phyloP scores from a whole-genome alignment of 768 basidiomycete species.

The Amanita jacksonii region DNA sequence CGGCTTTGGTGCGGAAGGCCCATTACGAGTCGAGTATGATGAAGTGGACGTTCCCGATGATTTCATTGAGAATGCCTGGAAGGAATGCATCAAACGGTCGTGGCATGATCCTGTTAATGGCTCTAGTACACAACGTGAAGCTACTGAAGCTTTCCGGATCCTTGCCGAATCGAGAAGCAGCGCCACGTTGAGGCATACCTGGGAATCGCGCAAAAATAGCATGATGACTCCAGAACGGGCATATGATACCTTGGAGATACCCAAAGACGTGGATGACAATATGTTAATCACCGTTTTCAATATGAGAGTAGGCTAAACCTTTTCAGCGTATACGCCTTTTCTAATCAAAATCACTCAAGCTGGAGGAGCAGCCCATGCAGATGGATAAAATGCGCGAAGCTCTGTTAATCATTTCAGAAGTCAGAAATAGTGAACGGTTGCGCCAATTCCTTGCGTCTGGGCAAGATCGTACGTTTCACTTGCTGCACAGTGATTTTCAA shows the following conservation, averaged over 20 bases:
- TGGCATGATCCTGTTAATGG: slow-evolving; percentile 47
- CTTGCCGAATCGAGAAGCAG: slow-evolving; percentile 59
- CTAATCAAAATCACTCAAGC: slow-evolving; percentile 27
- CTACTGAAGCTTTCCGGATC: slow-evolving; percentile 61
- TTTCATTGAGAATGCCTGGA: slow-evolving; percentile 68
- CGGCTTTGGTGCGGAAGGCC: slow-evolving; percentile 56
- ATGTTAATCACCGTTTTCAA: slow-evolving; percentile 66
- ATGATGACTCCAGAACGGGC: slow-evolving; percentile 64
- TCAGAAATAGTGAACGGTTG: slow-evolving; percentile 62
- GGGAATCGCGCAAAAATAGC: slow-evolving; percentile 44
- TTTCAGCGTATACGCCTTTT: not conserved
- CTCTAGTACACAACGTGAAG: slow-evolving; percentile 35
- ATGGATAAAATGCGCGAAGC: slow-evolving; percentile 66
- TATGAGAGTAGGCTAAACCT: slow-evolving; percentile 45
- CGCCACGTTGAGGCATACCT: slow-evolving; percentile 33
- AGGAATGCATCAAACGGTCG: slow-evolving; percentile 40
- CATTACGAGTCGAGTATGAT: slow-evolving; percentile 60
- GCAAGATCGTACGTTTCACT: slow-evolving; percentile 55
- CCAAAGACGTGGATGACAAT: slow-evolving; percentile 63
- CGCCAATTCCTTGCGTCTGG: slow-evolving; percentile 57
- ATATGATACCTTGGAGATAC: slow-evolving; percentile 61
- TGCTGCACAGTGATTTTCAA: not conserved
- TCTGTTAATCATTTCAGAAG: slow-evolving; percentile 62
- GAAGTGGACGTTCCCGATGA: slow-evolving; percentile 51
- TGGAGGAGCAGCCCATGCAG: slow-evolving; percentile 63